Base-by-base conservation (phyloP, 129 eudicot genomes). In the Escallonia rubra region DNA sequence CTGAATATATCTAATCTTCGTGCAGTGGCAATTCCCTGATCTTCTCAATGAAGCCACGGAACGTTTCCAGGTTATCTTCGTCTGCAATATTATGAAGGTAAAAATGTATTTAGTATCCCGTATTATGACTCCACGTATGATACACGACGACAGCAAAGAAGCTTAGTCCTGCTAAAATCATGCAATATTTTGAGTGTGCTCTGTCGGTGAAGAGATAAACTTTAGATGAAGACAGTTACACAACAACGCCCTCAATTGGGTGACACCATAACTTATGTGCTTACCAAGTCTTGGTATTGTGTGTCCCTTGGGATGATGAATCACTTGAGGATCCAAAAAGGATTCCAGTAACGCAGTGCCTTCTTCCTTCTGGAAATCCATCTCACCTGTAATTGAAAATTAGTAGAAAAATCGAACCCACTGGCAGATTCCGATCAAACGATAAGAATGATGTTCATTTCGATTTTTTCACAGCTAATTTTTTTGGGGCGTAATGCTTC, bases 231-330 rank as follows among this genome's bases (percentile, higher is more conserved):
- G 34, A 23, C 34, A 23, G 34, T 23, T 23, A 23, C 34, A 23
- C 34, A 23, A 23, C 34, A 23, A 23, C 1, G 34, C 34, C 34
- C 34, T 23, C 34, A 23, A 23, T 0, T 23, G 34, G 34, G 34
- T 23, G 34, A 23, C 34, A 23, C 34, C 34, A 23, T 23, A 23
- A 23, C 10, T 50, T 52, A 2, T 11, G 3, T 54, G 34, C 34
- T 23, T 23, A 23, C 34, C 34, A 23, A 23, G 34, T 23, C 34
- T 23, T 23, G 78, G 72, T 16, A 74, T 41, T 5, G 78, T 74
- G 23, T 74, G 78, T 12, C 78, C 78, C 59, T 57, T 65, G 3
- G 72, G 78, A 59, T 74, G 78, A 4, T 57, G 66, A 51, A 74
- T 74, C 51, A 74, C 78, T 8, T 57, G 3, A 7, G 78, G 78